These are phyloP conservation scores for Flaveria brownii DNA, from an alignment of 129 eudicot genomes.

Conservation along the genomic window DNA sequence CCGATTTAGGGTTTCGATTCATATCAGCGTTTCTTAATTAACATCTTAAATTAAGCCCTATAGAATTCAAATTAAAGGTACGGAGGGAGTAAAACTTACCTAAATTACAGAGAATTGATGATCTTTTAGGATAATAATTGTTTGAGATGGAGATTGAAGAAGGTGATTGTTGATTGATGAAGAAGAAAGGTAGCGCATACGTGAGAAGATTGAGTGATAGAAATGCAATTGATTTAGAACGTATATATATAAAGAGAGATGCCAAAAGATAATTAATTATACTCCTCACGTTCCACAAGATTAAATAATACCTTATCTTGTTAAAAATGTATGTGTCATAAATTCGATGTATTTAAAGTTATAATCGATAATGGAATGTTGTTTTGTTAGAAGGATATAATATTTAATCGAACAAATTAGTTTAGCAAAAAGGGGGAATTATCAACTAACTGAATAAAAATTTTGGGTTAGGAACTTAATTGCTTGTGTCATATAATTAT, in stretches of 20 bases:
- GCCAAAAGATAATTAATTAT: not conserved
- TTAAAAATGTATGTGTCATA: not conserved
- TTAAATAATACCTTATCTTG: not conserved
- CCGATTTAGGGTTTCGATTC: slow-evolving; percentile 11
- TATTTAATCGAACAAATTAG: not conserved
- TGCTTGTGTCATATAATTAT: too few relatives aligned
- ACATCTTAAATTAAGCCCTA: not conserved
- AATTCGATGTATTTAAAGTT: not conserved
- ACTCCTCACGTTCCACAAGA: slow-evolving; percentile 12
- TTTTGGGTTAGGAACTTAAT: too few relatives aligned
- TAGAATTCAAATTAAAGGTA: not conserved
- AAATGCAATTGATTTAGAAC: not conserved
- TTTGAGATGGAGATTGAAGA: not conserved
- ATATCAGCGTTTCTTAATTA: not conserved
- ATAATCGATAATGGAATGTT: not conserved
- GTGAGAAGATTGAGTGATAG: slow-evolving; percentile 19
- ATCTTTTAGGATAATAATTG: not conserved
- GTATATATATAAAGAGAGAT: not conserved
- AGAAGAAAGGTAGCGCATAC: slow-evolving; percentile 14
- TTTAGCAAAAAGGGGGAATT: too few relatives aligned
- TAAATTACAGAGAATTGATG: not conserved
- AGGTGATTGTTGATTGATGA: slow-evolving; percentile 14
- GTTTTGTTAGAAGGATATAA: not conserved
- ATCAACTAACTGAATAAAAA: too few relatives aligned
- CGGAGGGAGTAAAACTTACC: not conserved